Conservation (phyloP, 2,329 filamentous ascomycete species). For the Colletotrichum falcatum region DNA sequence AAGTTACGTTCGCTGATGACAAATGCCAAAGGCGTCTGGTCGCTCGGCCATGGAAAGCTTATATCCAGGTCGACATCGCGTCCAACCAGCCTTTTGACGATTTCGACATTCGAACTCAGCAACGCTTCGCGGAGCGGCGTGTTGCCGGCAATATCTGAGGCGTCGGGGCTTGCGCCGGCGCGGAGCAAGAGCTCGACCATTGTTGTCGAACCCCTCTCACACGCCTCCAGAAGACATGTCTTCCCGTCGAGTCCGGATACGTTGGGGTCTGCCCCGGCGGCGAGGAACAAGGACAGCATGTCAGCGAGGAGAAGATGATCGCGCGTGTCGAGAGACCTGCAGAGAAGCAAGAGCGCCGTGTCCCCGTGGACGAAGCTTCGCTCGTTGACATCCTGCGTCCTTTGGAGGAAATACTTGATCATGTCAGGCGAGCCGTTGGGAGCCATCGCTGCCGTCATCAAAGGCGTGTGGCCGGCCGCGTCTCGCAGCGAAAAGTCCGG, state of each 20-base stretch:
- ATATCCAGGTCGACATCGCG: constrained; percentile 16
- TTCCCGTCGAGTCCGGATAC: constrained; percentile 30
- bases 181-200: constrained; percentile 39
- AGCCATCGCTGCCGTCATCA: constrained; percentile 42
- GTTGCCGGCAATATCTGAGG: constrained; percentile 24
- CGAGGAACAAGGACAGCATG: constrained; percentile 33
- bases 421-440: constrained; percentile 26
- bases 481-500: not conserved
- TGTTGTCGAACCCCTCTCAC: constrained; percentile 10
- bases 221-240: constrained; percentile 39
- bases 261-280: constrained; percentile 39
- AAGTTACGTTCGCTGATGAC: constrained; percentile 37
- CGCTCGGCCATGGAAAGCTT: constrained; percentile 3
- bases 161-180: constrained; percentile 39
- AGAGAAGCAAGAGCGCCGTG: constrained; percentile 34
- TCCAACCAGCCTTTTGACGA: constrained; percentile 12
- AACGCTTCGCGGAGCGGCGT: constrained; percentile 31
- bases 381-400: constrained; percentile 36
- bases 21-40: constrained; percentile 29
- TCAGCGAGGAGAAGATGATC: constrained; percentile 17
- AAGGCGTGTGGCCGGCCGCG: constrained; percentile 18
- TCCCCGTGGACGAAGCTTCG: constrained; percentile 23
- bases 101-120: not conserved
- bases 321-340: constrained; percentile 18
- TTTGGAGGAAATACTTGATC: constrained; percentile 39